Evolutionary conservation across 2,329 filamentous ascomycete genomes (phyloP).

Genomic region (Exophiala oligosperma): DNA sequence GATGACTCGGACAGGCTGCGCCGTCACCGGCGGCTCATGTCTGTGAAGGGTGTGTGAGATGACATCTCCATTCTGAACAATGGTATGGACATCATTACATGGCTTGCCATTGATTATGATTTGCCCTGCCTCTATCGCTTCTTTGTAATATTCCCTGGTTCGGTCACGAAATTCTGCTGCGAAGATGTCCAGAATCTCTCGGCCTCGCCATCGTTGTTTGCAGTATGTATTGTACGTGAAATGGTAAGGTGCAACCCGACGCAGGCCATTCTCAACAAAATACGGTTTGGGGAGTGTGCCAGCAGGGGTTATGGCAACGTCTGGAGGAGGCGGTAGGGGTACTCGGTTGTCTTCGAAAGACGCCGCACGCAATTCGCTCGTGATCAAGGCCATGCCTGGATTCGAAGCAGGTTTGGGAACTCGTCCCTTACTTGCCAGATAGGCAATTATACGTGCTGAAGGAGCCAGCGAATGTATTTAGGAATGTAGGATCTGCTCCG

Average conservation of each 20-base stretch:
- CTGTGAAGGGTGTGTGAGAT: slow-evolving; percentile 92
- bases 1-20: slow-evolving; percentile 74
- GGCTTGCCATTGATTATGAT: slow-evolving; percentile 77
- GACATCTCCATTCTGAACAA: slow-evolving; percentile 71
- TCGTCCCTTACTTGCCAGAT: slow-evolving; percentile 39
- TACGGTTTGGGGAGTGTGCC: slow-evolving; percentile 69
- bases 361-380: slow-evolving; percentile 24
- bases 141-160: slow-evolving; percentile 76
- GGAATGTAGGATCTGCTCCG: not conserved
- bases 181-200: slow-evolving; percentile 83
- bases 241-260: slow-evolving; percentile 82
- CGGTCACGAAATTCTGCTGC: slow-evolving; percentile 88
- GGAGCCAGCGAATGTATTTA: slow-evolving; percentile 26
- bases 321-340: slow-evolving; percentile 22
- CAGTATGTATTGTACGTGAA: slow-evolving; percentile 94
- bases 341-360: slow-evolving; percentile 20
- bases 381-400: slow-evolving; percentile 39
- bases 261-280: slow-evolving; percentile 77
- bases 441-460: slow-evolving; percentile 41
- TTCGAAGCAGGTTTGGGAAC: slow-evolving; percentile 23
- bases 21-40: slow-evolving; percentile 90
- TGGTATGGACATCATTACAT: slow-evolving; percentile 41
- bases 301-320: slow-evolving; percentile 27
- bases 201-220: slow-evolving; percentile 88
- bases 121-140: slow-evolving; percentile 75